These are phyloP conservation scores for Sporopachydermia cereana DNA, from an alignment of 1,139 yeast genomes.

Conservation along the genomic window DNA sequence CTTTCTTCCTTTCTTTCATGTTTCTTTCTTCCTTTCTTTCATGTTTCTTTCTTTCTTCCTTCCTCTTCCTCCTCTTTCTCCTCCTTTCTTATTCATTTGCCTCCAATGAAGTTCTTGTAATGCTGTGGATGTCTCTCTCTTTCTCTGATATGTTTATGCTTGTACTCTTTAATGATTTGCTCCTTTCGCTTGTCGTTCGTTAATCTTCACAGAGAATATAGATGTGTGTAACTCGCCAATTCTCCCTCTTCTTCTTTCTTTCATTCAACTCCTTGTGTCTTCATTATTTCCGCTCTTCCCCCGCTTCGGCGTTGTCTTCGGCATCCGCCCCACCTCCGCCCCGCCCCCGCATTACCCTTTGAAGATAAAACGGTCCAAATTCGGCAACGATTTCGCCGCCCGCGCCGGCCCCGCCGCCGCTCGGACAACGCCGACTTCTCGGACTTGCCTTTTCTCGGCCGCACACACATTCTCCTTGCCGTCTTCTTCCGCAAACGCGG, in stretches of 20 bases:
- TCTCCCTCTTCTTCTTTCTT: background rate
- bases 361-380: background rate
- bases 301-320: background rate
- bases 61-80: background rate
- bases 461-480: too few species aligned
- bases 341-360: slow-evolving; percentile 8
- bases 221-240: too few species aligned
- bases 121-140: too few species aligned
- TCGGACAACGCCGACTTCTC: too few species aligned
- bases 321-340: slow-evolving; percentile 6
- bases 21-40: background rate
- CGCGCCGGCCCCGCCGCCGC: background rate
- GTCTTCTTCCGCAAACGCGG: too few species aligned
- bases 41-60: background rate
- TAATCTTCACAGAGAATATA: too few species aligned
- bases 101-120: too few species aligned
- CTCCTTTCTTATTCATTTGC: too few species aligned
- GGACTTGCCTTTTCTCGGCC: too few species aligned
- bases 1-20: background rate
- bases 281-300: background rate
- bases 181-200: too few species aligned
- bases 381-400: background rate
- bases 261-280: background rate
- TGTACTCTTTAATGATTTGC: too few species aligned
- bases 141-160: too few species aligned